Percentiles rank a stretch among this genome's conserved stretches.
These are phyloP conservation scores for Huntiella omanensis DNA, from an alignment of 2,329 filamentous ascomycete species.

Conservation along the genomic window DNA sequence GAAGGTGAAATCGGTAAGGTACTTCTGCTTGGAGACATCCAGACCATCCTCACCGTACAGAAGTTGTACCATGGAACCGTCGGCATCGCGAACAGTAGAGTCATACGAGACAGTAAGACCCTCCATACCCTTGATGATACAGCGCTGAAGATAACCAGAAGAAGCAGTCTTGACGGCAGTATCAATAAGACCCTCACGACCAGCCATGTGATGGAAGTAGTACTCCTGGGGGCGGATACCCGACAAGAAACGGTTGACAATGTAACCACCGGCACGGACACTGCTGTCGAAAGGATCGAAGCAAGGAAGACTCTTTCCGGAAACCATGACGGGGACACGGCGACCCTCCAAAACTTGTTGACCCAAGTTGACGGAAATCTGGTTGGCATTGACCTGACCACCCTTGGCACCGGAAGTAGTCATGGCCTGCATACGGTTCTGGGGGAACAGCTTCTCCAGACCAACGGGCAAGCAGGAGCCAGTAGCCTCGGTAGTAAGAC, in stretches of 20 bases:
- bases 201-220: conserved; percentile 99
- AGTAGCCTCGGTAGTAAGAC: conserved; percentile 64
- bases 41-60: conserved; percentile 92
- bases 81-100: conserved; percentile 79
- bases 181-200: conserved; percentile 93
- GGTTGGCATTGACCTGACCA: conserved; percentile 77
- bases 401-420: conserved; percentile 93
- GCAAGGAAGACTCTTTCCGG: conserved; percentile 85
- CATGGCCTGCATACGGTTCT: conserved; percentile 99
- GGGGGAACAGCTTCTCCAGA: conserved; percentile 79
- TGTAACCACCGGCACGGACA: conserved; percentile 77
- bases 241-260: conserved; percentile 91
- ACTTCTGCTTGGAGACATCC: conserved; percentile 85
- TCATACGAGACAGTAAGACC: conserved; percentile 85
- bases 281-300: conserved; percentile 85
- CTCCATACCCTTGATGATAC: conserved; percentile 97
- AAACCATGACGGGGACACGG: conserved; percentile 91
- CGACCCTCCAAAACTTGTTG: conserved; percentile 93
- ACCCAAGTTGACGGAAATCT: conserved; percentile 93
- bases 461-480: conserved; percentile 60
- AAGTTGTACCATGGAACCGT: conserved; percentile 87
- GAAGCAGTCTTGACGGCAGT: conserved; percentile 96
- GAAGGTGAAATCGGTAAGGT: conserved; percentile 79
- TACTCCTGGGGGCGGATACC: conserved; percentile 95
- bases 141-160: conserved; percentile 89